Evolutionary conservation across 352 stramenopile genomes (phyloP).

Genomic region (Plasmopara halstedii): DNA sequence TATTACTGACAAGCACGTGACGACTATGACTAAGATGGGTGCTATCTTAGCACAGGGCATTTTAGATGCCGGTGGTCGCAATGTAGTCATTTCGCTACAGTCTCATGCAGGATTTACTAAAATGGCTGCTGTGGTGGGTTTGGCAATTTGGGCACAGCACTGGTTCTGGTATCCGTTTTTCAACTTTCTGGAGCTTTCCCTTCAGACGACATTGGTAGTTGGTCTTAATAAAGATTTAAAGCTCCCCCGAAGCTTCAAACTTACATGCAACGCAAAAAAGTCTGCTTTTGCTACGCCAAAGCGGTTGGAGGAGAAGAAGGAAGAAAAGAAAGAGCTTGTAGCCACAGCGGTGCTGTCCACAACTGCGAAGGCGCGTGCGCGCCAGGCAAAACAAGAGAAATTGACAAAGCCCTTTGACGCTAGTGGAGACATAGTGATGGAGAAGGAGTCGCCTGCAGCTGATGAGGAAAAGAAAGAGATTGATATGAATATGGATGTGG

Average conservation of each 20-base stretch:
- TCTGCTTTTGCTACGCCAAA: constrained; percentile 97
- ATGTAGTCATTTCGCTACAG: constrained; percentile 94
- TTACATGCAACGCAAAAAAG: constrained; percentile 92
- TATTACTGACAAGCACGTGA: constrained; percentile 97
- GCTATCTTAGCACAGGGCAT: constrained; percentile 96
- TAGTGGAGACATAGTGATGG: constrained; percentile 43
- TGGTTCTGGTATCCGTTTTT: constrained; percentile 99
- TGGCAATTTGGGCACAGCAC: constrained; percentile 97
- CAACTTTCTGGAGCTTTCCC: constrained; percentile 96
- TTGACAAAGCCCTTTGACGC: constrained; percentile 37
- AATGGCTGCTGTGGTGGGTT: constrained; percentile 93
- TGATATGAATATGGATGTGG: constrained; percentile 64
- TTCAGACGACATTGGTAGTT: constrained; percentile 95
- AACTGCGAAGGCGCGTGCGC: constrained; percentile 94
- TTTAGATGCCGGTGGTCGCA: constrained; percentile 96
- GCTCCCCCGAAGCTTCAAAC: constrained; percentile 92
- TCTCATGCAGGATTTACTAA: constrained; percentile 97
- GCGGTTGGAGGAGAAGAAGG: constrained; percentile 97
- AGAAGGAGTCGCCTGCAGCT: constrained; percentile 36
- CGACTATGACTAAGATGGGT: constrained; percentile 98
- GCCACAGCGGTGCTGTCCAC: constrained; percentile 96
- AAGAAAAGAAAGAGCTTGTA: constrained; percentile 98
- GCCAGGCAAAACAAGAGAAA: constrained; percentile 88
- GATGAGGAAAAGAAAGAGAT: constrained; percentile 41
- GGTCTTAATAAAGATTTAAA: constrained; percentile 98